Conservation (phyloP, 1,139 yeast genomes). For the Geotrichum fermentans region DNA sequence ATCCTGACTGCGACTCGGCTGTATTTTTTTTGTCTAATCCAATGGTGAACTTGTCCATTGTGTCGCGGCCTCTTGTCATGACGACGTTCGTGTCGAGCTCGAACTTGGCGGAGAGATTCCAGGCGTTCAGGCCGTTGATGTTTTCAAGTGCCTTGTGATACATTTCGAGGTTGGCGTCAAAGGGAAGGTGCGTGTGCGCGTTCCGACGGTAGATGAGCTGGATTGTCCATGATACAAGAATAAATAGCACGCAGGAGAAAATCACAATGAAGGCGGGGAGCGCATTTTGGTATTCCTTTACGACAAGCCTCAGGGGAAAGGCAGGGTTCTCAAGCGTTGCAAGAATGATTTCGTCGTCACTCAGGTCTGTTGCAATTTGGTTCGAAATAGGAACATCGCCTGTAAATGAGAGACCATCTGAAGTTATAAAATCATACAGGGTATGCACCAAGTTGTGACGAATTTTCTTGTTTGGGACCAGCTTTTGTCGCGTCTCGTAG, state of each 20-base stretch:
- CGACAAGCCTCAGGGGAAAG: background rate
- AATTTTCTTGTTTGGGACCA: background rate
- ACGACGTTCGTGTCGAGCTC: background rate
- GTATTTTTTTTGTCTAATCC: too few species aligned
- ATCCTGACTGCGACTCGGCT: too few species aligned
- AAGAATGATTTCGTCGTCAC: background rate
- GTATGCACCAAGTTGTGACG: background rate
- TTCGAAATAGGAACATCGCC: background rate
- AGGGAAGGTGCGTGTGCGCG: background rate
- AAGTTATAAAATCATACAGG: too few species aligned
- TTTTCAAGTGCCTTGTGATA: background rate
- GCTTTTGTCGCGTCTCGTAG: background rate
- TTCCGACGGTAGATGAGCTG: background rate
- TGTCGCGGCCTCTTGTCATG: too few species aligned
- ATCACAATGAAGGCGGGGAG: background rate
- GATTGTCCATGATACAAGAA: background rate
- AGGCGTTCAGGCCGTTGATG: background rate
- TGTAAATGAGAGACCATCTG: background rate
- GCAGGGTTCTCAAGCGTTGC: background rate
- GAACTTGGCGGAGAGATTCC: background rate
- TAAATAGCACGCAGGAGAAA: background rate
- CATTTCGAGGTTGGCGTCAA: background rate
- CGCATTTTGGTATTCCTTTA: background rate
- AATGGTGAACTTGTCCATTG: too few species aligned
- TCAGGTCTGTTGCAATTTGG: background rate